Percentiles rank a stretch among this genome's conserved stretches.
Evolutionary conservation across 371 early-diverging fungal genomes (phyloP).

Genomic region (Actinomucor elegans): DNA sequence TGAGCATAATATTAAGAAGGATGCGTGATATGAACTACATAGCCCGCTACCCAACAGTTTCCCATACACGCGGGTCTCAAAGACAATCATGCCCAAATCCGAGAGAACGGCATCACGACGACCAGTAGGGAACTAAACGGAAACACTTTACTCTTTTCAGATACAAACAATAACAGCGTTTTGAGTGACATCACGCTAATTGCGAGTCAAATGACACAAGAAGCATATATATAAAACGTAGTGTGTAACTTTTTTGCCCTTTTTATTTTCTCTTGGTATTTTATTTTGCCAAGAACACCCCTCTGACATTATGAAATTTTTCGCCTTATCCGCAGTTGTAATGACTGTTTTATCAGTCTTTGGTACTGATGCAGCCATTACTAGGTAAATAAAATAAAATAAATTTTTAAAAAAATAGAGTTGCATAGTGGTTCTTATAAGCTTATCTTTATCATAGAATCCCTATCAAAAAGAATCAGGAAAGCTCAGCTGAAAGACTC

Average conservation of each 20-base stretch:
- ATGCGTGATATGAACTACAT: no score
- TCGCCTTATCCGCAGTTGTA: conserved; percentile 31
- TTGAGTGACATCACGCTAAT: conserved; percentile 2
- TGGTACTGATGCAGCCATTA: conserved; percentile 27
- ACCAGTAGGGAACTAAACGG: no score
- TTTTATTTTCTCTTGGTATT: conserved; percentile 12
- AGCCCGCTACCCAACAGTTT: no score
- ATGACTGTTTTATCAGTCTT: conserved; percentile 20
- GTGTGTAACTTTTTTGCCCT: neutral
- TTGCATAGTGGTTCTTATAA: no score
- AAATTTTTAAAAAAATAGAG: neutral
- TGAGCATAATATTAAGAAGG: no score
- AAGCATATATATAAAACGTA: neutral
- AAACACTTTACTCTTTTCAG: neutral
- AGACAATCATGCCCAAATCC: no score
- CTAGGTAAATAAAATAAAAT: conserved; percentile 27
- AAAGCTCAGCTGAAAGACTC: conserved; percentile 62
- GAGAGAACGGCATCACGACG: no score
- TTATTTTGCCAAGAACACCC: neutral
- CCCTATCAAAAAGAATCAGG: conserved; percentile 67
- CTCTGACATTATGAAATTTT: conserved; percentile 35
- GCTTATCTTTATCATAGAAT: conserved; percentile 39
- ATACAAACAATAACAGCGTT: neutral
- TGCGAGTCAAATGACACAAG: conserved; percentile 1
- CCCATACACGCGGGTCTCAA: no score